Percentiles rank a stretch among this genome's conserved stretches.
These are phyloP conservation scores for Rhododendron mucronatum DNA, from an alignment of 148 eudicot genomes.

Conservation along the genomic window DNA sequence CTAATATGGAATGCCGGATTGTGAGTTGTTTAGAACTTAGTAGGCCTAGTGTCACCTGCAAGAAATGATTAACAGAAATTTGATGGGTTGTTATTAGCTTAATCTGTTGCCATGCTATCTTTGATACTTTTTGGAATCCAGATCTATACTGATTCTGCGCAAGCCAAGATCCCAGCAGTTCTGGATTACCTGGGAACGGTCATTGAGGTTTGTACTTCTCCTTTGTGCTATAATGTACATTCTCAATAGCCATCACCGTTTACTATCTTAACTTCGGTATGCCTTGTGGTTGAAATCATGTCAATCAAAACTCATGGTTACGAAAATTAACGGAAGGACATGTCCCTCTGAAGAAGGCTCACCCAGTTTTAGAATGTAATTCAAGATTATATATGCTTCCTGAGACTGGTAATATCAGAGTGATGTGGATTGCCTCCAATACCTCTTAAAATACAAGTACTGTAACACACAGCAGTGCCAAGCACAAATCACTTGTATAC, in stretches of 20 bases:
- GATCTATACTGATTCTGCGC: slow-evolving; percentile 94
- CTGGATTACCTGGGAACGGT: slow-evolving; percentile 82
- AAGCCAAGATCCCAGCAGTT: slow-evolving; percentile 94
- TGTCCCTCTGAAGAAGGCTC: background rate
- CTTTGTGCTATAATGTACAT: background rate
- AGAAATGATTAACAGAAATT: background rate
- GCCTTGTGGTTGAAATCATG: background rate
- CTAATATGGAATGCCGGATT: background rate
- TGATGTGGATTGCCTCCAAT: background rate
- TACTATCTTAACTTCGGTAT: background rate
- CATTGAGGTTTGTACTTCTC: slow-evolving; percentile 52
- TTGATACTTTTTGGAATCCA: slow-evolving; percentile 25
- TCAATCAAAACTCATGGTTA: background rate
- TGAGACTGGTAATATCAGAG: background rate
- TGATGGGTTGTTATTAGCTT: background rate
- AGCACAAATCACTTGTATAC: background rate
- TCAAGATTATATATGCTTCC: background rate
- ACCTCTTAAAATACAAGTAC: background rate
- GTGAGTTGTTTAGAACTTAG: background rate
- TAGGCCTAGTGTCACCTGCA: background rate
- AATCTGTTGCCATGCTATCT: background rate
- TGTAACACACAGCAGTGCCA: background rate
- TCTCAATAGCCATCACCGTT: background rate
- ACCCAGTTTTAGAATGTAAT: background rate
- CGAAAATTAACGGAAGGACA: background rate